These are phyloP conservation scores for Kodamaea leandrae DNA, from an alignment of 805 yeast species.

Conservation along the genomic window DNA sequence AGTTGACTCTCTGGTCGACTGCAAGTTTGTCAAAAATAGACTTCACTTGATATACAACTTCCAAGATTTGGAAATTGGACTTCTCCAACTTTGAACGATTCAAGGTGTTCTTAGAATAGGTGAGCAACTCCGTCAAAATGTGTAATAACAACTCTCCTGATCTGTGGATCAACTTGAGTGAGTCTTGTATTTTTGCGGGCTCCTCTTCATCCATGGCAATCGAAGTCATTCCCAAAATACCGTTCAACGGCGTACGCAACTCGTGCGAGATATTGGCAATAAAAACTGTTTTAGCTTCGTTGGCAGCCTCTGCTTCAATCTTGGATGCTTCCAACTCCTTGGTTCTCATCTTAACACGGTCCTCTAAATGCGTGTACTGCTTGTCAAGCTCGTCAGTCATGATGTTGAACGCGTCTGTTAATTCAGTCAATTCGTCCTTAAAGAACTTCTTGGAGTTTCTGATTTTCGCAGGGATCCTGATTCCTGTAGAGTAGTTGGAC, in stretches of 20 bases:
- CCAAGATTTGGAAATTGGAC: slow-evolving; percentile 73
- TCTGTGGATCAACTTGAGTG: slow-evolving; percentile 78
- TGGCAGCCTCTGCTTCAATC: slow-evolving; percentile 88
- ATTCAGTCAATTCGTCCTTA: slow-evolving; percentile 82
- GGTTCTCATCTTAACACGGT: slow-evolving; percentile 81
- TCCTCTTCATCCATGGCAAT: slow-evolving; percentile 88
- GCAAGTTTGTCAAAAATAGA: slow-evolving; percentile 84
- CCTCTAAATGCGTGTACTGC: slow-evolving; percentile 84
- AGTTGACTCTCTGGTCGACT: slow-evolving; percentile 67
- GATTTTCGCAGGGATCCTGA: slow-evolving; percentile 37
- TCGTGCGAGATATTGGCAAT: slow-evolving; percentile 93
- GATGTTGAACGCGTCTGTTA: slow-evolving; percentile 83
- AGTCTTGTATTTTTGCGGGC: slow-evolving; percentile 61
- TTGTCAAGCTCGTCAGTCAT: slow-evolving; percentile 86
- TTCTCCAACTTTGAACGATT: slow-evolving; percentile 81
- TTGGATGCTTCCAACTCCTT: slow-evolving; percentile 86
- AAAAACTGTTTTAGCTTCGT: slow-evolving; percentile 93
- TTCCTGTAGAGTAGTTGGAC: slow-evolving; percentile 42
- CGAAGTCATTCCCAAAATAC: slow-evolving; percentile 93
- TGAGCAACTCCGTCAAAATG: slow-evolving; percentile 82
- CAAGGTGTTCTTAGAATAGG: slow-evolving; percentile 88
- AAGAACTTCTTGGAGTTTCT: slow-evolving; percentile 46
- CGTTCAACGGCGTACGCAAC: slow-evolving; percentile 91
- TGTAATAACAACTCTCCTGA: slow-evolving; percentile 89
- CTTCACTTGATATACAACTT: slow-evolving; percentile 78